phyloP scores from a whole-genome alignment of 2,329 filamentous ascomycete species.

The Trichoderma sp. region DNA sequence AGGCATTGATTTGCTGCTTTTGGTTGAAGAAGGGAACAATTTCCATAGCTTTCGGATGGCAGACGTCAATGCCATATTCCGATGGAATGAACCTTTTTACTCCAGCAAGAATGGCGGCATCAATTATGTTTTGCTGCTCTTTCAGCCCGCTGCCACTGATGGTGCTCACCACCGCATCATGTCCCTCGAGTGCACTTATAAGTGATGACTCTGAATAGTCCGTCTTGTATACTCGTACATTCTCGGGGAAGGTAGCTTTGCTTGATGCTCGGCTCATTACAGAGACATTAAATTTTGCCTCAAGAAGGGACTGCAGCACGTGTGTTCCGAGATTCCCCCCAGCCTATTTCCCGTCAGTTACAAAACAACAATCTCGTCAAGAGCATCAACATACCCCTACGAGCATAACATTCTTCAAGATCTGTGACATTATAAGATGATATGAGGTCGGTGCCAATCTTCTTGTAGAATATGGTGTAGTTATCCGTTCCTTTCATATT shows the following conservation, averaged over 20 bases:
- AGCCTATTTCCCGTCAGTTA: background rate
- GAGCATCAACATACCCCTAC: background rate
- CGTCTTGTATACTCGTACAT: background rate
- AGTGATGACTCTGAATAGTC: background rate
- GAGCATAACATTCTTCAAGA: background rate
- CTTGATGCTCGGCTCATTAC: background rate
- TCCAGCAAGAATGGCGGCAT: background rate
- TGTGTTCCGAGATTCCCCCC: background rate
- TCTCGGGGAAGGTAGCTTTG: background rate
- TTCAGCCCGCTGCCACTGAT: background rate
- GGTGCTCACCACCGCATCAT: background rate
- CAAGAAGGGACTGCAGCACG: background rate
- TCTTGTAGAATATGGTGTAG: background rate
- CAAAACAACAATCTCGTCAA: background rate
- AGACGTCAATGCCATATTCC: background rate
- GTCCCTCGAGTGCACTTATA: background rate
- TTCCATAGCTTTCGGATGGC: background rate
- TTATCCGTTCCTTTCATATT: background rate
- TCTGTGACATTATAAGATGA: background rate
- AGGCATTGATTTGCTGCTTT: background rate
- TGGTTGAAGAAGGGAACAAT: background rate
- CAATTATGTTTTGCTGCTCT: background rate
- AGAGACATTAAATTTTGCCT: background rate
- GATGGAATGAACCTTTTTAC: background rate
- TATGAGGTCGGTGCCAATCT: background rate